Evolutionary conservation across 495 filamentous ascomycete species (phyloP).

Genomic region (Hypomontagnella submonticulosa): DNA sequence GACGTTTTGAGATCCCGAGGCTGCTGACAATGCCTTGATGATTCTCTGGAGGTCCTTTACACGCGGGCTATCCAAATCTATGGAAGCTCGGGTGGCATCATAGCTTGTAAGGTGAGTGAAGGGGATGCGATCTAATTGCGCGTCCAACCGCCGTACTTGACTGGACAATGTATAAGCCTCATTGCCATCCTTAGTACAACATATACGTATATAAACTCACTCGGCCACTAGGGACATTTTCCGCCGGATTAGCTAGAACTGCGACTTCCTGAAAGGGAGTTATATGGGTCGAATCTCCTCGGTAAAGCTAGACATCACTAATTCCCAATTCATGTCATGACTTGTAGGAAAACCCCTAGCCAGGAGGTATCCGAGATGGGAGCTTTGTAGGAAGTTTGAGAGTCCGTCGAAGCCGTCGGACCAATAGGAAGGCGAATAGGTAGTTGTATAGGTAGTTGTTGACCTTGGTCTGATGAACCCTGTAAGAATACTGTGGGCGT

Average conservation of each 20-base stretch:
- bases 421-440: constrained; percentile 29
- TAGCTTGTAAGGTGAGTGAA: constrained; percentile 50
- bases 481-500: constrained; percentile 8
- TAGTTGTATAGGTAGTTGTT: no score
- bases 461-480: constrained; percentile 1
- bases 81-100: constrained; percentile 45
- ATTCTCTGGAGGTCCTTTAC: constrained; percentile 68
- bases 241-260: constrained; percentile 17
- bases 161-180: constrained; percentile 57
- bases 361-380: constrained; percentile 14
- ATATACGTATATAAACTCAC: constrained; percentile 57
- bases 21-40: constrained; percentile 74
- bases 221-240: constrained; percentile 75
- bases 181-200: constrained; percentile 18
- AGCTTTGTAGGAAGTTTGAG: constrained; percentile 14
- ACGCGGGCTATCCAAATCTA: constrained; percentile 51
- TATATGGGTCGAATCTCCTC: constrained; percentile 42
- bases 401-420: constrained; percentile 4
- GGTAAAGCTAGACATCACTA: constrained; percentile 26
- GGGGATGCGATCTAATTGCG: constrained; percentile 78
- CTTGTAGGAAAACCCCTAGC: constrained; percentile 15
- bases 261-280: constrained; percentile 20
- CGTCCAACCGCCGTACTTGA: constrained; percentile 81
- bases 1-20: constrained; percentile 65
- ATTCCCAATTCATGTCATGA: constrained; percentile 37